phyloP scores from a whole-genome alignment of 192 early-diverging fungal genomes.

The Mortierella hygrophila region DNA sequence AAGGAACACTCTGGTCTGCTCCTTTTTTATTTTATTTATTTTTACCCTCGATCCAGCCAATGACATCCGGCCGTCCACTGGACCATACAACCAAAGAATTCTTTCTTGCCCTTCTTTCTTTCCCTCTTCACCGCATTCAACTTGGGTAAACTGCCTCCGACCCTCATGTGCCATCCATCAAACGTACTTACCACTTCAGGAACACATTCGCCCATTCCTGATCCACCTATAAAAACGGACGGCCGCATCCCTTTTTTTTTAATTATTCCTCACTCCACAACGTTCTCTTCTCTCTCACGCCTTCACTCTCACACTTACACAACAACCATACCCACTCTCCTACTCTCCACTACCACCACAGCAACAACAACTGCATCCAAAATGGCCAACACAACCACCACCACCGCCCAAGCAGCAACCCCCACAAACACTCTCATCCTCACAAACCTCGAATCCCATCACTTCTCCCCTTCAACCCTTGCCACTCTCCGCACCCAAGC shows the following conservation, averaged over 20 bases:
- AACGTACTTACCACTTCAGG: not conserved
- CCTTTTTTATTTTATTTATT: not conserved
- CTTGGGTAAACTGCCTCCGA: not conserved
- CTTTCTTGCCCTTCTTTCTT: not conserved
- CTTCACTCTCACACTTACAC: not conserved
- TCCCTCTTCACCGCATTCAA: not conserved
- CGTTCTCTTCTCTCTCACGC: not conserved
- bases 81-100: not conserved
- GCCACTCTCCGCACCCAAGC: slow-evolving; percentile 48
- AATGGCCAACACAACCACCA: slow-evolving; percentile 13
- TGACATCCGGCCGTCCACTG: not conserved
- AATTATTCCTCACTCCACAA: slow-evolving; percentile 1
- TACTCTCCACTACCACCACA: not conserved
- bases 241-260: not conserved
- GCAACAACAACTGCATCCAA: slow-evolving; percentile 15
- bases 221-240: not conserved
- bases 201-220: not conserved
- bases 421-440: slow-evolving; percentile 70
- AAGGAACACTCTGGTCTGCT: no score
- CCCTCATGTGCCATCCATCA: not conserved
- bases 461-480: slow-evolving; percentile 56
- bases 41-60: not conserved
- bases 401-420: slow-evolving; percentile 4
- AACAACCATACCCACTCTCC: not conserved
- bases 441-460: slow-evolving; percentile 56